Base-by-base conservation (phyloP, 1,284 basidiomycete genomes). In the Tilletia walkeri region DNA sequence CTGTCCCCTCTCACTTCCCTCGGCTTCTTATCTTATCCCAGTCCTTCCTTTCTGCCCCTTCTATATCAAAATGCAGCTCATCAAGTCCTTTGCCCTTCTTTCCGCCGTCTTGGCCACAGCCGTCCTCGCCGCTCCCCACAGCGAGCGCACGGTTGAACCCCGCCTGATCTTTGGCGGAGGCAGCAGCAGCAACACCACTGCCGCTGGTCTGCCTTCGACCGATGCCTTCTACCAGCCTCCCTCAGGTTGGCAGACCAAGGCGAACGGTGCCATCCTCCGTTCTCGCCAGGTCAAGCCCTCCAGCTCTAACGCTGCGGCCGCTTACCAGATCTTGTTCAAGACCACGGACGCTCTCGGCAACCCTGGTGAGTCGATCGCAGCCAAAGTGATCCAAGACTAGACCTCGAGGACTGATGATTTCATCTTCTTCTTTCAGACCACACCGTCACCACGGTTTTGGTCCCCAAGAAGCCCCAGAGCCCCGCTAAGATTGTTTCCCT, bases 311-410 rank as follows among this genome's bases (percentile, higher is more conserved):
- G 59, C 59, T 20, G 59, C 59, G 16, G 34, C 59, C 18, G 59
- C 59, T 18, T 79, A 68, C 68, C 80, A 81, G 67, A 66, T 81
- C 10, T 18, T 68, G 4, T 81, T 79, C 71, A 73, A 75, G 10
- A 77, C 78, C 48, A 73, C 70, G 45, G 72, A 73, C 69, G 34
- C 59, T 63, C 16, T 63, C 12, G 59, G 59, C 34, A 39, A 72
- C 70, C 1, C 69, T 56, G 54, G 54, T 56, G 54, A 56, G 54
- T 30, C 24, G 24, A 30, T 30, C 24, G 24, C 24, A 30, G 24
- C 24, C 24, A 30, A 30, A 30, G 24, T 30, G 24, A 30, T 30
- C 24, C 24, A 30, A 30, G 24, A 30, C 24, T 30, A 30, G 24
- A 30, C 24, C 24, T 30, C 24, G 24, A 30, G 24, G 2, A 30